Base-by-base conservation (phyloP, 371 early-diverging fungal species). In the Mucor indicus region DNA sequence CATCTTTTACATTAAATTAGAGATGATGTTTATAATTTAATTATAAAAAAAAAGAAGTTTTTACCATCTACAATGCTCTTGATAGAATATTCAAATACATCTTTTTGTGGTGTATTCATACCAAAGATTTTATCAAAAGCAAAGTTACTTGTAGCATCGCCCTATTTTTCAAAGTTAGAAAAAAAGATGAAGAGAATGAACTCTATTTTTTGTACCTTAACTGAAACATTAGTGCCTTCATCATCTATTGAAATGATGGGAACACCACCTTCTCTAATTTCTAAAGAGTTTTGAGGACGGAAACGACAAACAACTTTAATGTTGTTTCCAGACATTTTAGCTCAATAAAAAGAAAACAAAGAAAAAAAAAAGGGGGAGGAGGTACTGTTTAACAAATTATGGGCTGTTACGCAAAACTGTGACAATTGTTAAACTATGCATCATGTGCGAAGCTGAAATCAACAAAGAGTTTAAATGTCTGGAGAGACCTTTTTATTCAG, bases 261-360 rank as follows among this genome's bases (percentile, higher is more conserved):
- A 31, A 83, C 84, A 53, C 96, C 95, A 48, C 92, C 92, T 55
- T 95, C 91, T 53, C 75, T 78, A 44, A 87, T 84, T 79, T 98
- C 98, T 17, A 90, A 67, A 44, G 83, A 72, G 72, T 98, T 98
- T 61, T 95, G 93, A 38, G 98, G 98, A 42, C 96, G 84, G 75
- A 98, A 96, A 48, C 98, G 90, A 75, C 95, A 94, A 40, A 98
- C 89, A 57, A 98, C 98, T 67, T 89, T 87, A 75, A 98, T 96
- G 72, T 93, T 94, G 69, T 86, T 90, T 67, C 81, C 83, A 36
- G 69, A 64, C 69, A 73, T 72, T 15, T 38, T 44, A 38, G 29
- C 15, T 21, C 35, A n/a, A n/a, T n/a, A n/a, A n/a, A n/a, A n/a
- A n/a, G n/a, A n/a, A n/a, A n/a, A n/a, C n/a, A n/a, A n/a, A n/a